phyloP scores from a whole-genome alignment of 2,329 filamentous ascomycete genomes.

The Coleophoma crateriformis region DNA sequence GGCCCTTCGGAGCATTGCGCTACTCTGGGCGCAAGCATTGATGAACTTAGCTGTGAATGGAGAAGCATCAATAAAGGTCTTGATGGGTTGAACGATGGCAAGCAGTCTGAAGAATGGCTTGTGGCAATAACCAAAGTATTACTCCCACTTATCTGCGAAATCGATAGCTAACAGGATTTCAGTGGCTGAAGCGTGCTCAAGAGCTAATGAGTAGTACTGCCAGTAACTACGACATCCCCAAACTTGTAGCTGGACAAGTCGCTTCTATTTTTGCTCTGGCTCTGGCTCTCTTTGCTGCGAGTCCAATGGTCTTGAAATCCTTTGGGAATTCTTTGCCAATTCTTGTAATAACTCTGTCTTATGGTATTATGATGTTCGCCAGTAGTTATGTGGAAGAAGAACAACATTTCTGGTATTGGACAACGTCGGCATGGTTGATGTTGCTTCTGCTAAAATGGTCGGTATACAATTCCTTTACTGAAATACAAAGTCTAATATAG shows the following conservation, averaged over 20 bases:
- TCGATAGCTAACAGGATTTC: conserved; percentile 15
- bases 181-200: conserved; percentile 48
- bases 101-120: conserved; percentile 35
- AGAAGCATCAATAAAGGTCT: conserved; percentile 28
- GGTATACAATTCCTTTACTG: not conserved
- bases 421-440: conserved; percentile 63
- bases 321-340: conserved; percentile 36
- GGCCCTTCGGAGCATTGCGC: conserved; percentile 18
- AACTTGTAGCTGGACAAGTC: conserved; percentile 43
- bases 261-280: conserved; percentile 29
- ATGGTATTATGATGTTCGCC: conserved; percentile 92
- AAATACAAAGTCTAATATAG: conserved; percentile 9
- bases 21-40: conserved; percentile 28
- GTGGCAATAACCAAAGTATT: conserved; percentile 37
- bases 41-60: conserved; percentile 68
- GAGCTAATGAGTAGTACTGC: conserved; percentile 80
- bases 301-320: conserved; percentile 32
- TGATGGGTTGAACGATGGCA: conserved; percentile 10
- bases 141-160: no score
- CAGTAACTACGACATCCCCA: conserved; percentile 79
- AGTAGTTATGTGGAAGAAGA: conserved; percentile 98
- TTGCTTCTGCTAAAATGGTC: conserved; percentile 43
- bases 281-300: conserved; percentile 30
- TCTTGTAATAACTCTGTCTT: conserved; percentile 49
- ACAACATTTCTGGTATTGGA: conserved; percentile 98